Conservation (phyloP, 2,329 filamentous ascomycete species). For the Colletotrichum karsti region DNA sequence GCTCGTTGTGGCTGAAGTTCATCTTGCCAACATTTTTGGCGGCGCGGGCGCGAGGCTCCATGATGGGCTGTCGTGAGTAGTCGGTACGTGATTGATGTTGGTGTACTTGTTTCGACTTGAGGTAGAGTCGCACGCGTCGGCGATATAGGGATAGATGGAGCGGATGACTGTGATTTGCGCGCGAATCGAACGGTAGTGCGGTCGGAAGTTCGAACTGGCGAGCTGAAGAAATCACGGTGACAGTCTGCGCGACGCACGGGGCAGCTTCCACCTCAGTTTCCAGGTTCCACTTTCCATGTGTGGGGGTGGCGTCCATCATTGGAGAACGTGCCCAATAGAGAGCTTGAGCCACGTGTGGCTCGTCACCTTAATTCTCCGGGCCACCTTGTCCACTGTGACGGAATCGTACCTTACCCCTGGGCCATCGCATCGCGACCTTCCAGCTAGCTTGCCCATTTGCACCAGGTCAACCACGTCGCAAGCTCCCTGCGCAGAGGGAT, state of each 20-base stretch:
- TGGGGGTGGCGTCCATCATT: conserved; percentile 12
- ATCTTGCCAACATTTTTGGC: conserved; percentile 85
- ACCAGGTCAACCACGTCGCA: conserved; percentile 7
- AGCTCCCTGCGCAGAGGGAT: conserved; percentile 11
- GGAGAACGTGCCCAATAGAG: neutral
- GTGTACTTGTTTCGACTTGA: neutral
- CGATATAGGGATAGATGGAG: no score
- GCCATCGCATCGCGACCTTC: conserved; percentile 6
- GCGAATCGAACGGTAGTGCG: neutral
- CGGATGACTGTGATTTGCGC: neutral
- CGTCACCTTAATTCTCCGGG: conserved; percentile 13
- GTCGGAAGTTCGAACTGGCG: neutral
- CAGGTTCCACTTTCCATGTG: neutral
- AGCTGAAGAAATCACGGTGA: conserved; percentile 2
- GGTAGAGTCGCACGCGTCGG: neutral
- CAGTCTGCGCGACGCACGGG: conserved; percentile 7
- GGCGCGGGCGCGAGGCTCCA: conserved; percentile 80
- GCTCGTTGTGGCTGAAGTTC: conserved; percentile 78
- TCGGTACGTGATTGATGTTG: neutral
- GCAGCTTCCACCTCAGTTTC: neutral
- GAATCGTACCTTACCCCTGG: conserved; percentile 2
- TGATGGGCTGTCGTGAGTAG: conserved; percentile 48
- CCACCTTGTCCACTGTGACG: conserved; percentile 25
- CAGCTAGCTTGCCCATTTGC: conserved; percentile 9
- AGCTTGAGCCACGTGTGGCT: conserved; percentile 20